A percentile compares a stretch with the other conserved stretches of the same genome.
Evolutionary conservation across 2,329 filamentous ascomycete species (phyloP).

Genomic region (Camillea tinctor): DNA sequence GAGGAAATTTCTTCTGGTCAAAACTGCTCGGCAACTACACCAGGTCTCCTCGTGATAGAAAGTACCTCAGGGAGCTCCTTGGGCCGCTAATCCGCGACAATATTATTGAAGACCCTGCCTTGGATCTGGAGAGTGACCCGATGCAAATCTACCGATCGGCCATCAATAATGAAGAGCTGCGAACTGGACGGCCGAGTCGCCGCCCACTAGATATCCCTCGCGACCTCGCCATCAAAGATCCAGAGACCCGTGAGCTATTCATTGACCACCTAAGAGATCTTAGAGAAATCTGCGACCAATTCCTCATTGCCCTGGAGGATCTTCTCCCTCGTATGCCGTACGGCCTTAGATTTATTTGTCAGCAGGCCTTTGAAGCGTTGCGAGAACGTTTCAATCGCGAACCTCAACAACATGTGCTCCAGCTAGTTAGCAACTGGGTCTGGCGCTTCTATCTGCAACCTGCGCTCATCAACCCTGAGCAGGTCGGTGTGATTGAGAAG

Average conservation of each 20-base stretch:
- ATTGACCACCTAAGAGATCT: conserved; percentile 93
- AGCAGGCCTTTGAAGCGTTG: conserved; percentile 80
- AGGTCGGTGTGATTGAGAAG: conserved; percentile 88
- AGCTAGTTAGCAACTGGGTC: conserved; percentile 84
- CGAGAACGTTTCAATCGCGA: conserved; percentile 77
- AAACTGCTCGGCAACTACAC: conserved; percentile 86
- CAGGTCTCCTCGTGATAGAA: conserved; percentile 85
- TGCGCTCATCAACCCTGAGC: conserved; percentile 84
- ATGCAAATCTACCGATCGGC: conserved; percentile 95
- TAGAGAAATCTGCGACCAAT: conserved; percentile 90
- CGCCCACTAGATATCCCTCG: conserved; percentile 82
- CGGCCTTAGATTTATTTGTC: conserved; percentile 82
- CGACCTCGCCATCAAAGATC: conserved; percentile 93
- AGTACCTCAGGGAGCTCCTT: conserved; percentile 84
- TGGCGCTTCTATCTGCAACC: conserved; percentile 95
- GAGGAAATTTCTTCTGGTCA: conserved; percentile 90
- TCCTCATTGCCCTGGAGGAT: conserved; percentile 79
- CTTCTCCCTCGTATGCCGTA: conserved; percentile 87
- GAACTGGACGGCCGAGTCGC: conserved; percentile 80
- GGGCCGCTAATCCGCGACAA: conserved; percentile 85
- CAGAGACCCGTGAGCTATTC: conserved; percentile 87
- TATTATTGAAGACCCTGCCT: conserved; percentile 84
- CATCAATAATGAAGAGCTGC: conserved; percentile 95
- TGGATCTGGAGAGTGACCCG: conserved; percentile 94
- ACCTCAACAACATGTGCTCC: conserved; percentile 72